Percentiles rank a stretch among this genome's conserved stretches.
Evolutionary conservation across 805 yeast species (phyloP).

Genomic region (Candida mattraensis): DNA sequence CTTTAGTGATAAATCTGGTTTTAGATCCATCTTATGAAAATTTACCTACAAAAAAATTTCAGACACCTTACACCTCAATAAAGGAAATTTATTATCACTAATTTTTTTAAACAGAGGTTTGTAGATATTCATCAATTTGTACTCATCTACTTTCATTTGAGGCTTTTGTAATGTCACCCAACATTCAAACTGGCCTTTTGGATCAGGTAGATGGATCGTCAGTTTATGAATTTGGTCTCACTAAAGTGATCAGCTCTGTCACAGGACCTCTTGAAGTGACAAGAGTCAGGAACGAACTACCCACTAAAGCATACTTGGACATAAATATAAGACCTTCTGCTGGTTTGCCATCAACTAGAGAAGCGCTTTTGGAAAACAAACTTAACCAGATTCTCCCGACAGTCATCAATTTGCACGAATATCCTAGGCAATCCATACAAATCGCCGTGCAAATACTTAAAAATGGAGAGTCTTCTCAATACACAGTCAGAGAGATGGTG

Average conservation of each 20-base stretch:
- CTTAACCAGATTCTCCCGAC: constrained; percentile 60
- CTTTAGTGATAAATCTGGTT: no score
- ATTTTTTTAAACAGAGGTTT: constrained; percentile 8
- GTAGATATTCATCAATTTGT: constrained; percentile 8
- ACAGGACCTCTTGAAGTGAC: constrained; percentile 87
- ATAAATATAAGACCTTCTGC: constrained; percentile 73
- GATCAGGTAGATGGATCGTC: constrained; percentile 82
- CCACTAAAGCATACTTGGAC: constrained; percentile 75
- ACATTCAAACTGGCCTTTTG: constrained; percentile 32
- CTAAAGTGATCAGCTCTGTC: constrained; percentile 70
- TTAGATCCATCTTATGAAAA: background rate
- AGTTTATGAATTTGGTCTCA: constrained; percentile 46
- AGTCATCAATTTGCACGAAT: constrained; percentile 56
- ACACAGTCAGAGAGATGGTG: constrained; percentile 51
- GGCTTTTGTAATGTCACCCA: constrained; percentile 10
- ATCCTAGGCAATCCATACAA: constrained; percentile 80
- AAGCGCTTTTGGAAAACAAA: constrained; percentile 71
- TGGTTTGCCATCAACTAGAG: constrained; percentile 74
- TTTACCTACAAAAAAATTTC: no score
- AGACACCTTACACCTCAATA: no score
- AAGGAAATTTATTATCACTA: background rate
- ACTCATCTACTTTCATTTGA: background rate
- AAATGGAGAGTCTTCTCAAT: constrained; percentile 43
- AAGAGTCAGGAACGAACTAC: constrained; percentile 77
- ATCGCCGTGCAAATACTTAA: constrained; percentile 65